Base-by-base conservation (phyloP, 2,329 filamentous ascomycete genomes). In the Magnaporthiopsis incrustans region DNA sequence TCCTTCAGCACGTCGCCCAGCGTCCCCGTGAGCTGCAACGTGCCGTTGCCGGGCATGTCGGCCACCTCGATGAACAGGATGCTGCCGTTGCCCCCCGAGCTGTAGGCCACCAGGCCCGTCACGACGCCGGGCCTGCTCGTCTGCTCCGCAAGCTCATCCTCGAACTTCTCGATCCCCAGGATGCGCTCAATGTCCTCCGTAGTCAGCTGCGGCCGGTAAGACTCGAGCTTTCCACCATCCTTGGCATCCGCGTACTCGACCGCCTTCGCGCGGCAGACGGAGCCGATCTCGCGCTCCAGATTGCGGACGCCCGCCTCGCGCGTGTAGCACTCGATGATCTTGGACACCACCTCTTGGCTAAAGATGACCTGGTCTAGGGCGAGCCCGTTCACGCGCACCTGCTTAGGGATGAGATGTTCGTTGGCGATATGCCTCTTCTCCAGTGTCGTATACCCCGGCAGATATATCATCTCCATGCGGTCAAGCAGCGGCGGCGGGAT, bases 61-160 rank as follows among this genome's bases (percentile, higher is more conserved):
- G 94, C 92, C 59, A 97, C 92, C 77, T 99, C 95, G 70, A 99
- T 99, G 81, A 99, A 99, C 64, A 99, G 83, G 71, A 99, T 99
- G 73, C 90, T 93, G 67, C 95, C 95, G 74, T 97, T 94, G 60
- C 92, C 92, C 61, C 95, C 94, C 4, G 89, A 90, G 72, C 89
- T 92, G 79, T 97, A 99, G 11, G 95, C 95, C 22, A 99, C 95
- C 38, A 99, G 87, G 18, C 95, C 95, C 0, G 95, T 99, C 53
- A 99, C 94, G 64, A 99, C 90, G 64, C 95, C 95, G 1, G 95
- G 94, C 25, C 92, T 87, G 68, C 85, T 82, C 73, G 85, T 86
- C 72, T 90, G 92, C 74, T 96, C 94, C 15, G 95, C 91, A 71
- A 99, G 91, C 77, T 99, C 95, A 74, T 97, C 93, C 71, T 97